These are phyloP conservation scores for apple (Malus domestica) DNA, from an alignment of 306 rosid species.

Conservation along the genomic window ASM211411v1 NC_041790.1:12192501-12193000, in stretches of 20 bases:
- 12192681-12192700: slow-evolving; percentile 80
- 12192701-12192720: slow-evolving; percentile 83
- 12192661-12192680: slow-evolving; percentile 53
- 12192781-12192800: slow-evolving; percentile 90
- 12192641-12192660: slow-evolving; percentile 80
- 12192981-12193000: neutral
- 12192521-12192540: slow-evolving; percentile 87
- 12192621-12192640: slow-evolving; percentile 87
- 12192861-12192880: neutral
- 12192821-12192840: slow-evolving; percentile 58
- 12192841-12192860: slow-evolving; percentile 34
- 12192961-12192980: neutral
- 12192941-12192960: neutral
- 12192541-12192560: slow-evolving; percentile 55
- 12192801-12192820: slow-evolving; percentile 82
- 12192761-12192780: slow-evolving; percentile 86
- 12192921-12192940: neutral
- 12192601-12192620: slow-evolving; percentile 85
- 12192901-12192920: neutral
- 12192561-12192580: slow-evolving; percentile 41
- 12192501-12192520: slow-evolving; percentile 80
- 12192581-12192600: slow-evolving; percentile 73
- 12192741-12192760: slow-evolving; percentile 79
- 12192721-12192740: slow-evolving; percentile 65
- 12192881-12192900: neutral